Evolutionary conservation across 306 rosid genomes (phyloP).

Genomic region (Cucurbita moschata): DNA sequence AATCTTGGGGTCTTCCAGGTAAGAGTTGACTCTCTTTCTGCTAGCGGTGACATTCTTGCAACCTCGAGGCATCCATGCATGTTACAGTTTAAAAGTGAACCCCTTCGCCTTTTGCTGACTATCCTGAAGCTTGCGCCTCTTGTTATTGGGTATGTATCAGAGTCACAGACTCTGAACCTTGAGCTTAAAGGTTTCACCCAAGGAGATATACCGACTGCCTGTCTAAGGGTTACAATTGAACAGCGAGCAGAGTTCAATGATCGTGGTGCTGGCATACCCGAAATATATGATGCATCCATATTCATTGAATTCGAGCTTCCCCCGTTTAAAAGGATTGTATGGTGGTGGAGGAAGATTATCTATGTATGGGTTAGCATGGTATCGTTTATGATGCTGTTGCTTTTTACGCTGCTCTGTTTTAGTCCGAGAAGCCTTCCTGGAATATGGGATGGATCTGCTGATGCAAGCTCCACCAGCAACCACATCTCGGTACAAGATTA

Average conservation of each 20-base stretch:
- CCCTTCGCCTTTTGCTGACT: slow-evolving; percentile 46
- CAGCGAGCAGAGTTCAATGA: slow-evolving; percentile 46
- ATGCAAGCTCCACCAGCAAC: slow-evolving; percentile 7
- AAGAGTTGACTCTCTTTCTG: slow-evolving; percentile 43
- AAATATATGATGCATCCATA: slow-evolving; percentile 54
- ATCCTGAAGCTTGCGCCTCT: slow-evolving; percentile 57
- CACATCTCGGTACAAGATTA: slow-evolving; percentile 1
- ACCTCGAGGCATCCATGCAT: slow-evolving; percentile 65
- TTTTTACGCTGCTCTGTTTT: slow-evolving; percentile 47
- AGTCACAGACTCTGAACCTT: slow-evolving; percentile 50
- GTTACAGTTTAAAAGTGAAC: slow-evolving; percentile 63
- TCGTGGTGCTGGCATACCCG: slow-evolving; percentile 78
- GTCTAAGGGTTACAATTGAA: slow-evolving; percentile 55
- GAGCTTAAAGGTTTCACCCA: slow-evolving; percentile 50
- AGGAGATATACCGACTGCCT: slow-evolving; percentile 46
- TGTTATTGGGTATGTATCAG: slow-evolving; percentile 45
- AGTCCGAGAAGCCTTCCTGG: slow-evolving; percentile 42
- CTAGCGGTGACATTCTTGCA: slow-evolving; percentile 46
- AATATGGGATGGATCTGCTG: slow-evolving; percentile 23
- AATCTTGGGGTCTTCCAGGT: slow-evolving; percentile 78
- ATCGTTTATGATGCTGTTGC: slow-evolving; percentile 29
- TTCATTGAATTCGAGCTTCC: slow-evolving; percentile 52
- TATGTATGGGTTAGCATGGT: slow-evolving; percentile 52
- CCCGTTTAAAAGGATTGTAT: slow-evolving; percentile 37
- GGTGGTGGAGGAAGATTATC: slow-evolving; percentile 69